phyloP scores from a whole-genome alignment of 2,329 filamentous ascomycete genomes.

The Neofusicoccum parvum region DNA sequence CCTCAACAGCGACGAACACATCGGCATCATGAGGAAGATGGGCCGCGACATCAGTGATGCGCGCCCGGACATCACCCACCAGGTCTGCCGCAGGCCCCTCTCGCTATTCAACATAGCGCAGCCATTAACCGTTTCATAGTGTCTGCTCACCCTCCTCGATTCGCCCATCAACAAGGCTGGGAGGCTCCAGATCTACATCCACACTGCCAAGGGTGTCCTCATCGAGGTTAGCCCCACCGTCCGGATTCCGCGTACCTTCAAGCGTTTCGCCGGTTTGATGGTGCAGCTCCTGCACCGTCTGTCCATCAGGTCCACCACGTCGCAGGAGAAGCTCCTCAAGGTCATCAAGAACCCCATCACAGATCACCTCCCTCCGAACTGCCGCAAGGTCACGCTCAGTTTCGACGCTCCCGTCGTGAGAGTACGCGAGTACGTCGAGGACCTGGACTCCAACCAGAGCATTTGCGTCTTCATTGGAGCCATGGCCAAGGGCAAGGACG shows the following conservation, averaged over 20 bases:
- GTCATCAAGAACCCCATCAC: conserved; percentile 99
- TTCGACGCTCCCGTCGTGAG: conserved; percentile 89
- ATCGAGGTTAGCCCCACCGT: conserved; percentile 99
- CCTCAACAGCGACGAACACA: conserved; percentile 98
- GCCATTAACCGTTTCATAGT: conserved; percentile 58
- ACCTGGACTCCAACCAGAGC: conserved; percentile 79
- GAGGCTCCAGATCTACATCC: conserved; percentile 96
- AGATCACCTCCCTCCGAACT: conserved; percentile 94
- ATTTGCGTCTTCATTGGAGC: conserved; percentile 97
- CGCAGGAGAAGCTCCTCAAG: conserved; percentile 94
- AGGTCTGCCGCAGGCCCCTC: conserved; percentile 62
- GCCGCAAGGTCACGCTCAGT: conserved; percentile 94
- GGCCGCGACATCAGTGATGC: conserved; percentile 98
- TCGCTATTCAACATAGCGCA: conserved; percentile 26
- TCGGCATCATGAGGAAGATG: conserved; percentile 99
- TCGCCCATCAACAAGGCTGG: conserved; percentile 99
- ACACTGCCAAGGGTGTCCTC: conserved; percentile 93
- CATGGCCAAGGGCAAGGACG: conserved; percentile 96
- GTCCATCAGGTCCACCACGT: conserved; percentile 94
- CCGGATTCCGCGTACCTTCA: conserved; percentile 96
- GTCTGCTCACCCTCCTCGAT: conserved; percentile 92
- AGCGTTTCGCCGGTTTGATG: conserved; percentile 98
- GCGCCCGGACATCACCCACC: conserved; percentile 95
- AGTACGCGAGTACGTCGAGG: conserved; percentile 84
- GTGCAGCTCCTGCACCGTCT: conserved; percentile 94